Conservation (phyloP, 345 rosid species). For the Euphorbia pulcherrima region DNA sequence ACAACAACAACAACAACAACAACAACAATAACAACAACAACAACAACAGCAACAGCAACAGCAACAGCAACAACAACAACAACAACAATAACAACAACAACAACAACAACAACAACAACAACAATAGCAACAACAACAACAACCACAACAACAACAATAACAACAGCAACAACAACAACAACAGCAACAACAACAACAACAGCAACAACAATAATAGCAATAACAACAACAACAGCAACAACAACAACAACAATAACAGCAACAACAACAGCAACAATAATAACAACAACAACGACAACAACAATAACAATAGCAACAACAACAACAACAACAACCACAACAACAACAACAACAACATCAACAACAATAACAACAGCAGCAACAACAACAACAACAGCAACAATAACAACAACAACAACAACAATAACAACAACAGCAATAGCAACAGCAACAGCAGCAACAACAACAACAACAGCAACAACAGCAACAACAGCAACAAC, state of each 20-base stretch:
- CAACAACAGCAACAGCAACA: background rate
- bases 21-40: background rate
- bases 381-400: background rate
- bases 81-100: background rate
- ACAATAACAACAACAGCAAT: background rate
- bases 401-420: background rate
- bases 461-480: background rate
- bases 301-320: background rate
- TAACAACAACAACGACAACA: background rate
- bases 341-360: background rate
- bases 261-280: background rate
- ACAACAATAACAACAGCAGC: background rate
- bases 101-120: conserved; percentile 1
- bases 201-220: background rate
- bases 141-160: background rate
- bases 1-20: background rate
- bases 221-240: background rate
- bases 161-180: background rate
- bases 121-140: background rate
- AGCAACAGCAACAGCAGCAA: background rate
- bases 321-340: background rate
- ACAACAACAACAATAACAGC: background rate
- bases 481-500: background rate
- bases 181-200: background rate
- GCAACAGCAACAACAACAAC: background rate